These are phyloP conservation scores for Polyrhizophydium stewartii DNA, from an alignment of 371 early-diverging fungal genomes.

Conservation along the genomic window DNA sequence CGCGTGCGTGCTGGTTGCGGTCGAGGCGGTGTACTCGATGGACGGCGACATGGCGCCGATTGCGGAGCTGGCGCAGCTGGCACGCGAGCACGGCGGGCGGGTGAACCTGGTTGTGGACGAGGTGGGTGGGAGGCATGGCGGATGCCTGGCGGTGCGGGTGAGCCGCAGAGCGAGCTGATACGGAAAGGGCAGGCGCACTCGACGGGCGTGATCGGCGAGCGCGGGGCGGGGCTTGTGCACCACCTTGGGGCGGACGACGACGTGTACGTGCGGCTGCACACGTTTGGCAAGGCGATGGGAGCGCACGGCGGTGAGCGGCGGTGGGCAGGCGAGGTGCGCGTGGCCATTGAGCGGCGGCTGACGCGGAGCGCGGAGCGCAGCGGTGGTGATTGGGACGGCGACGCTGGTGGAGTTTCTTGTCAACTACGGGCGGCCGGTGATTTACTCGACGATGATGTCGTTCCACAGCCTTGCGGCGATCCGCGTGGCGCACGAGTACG, in stretches of 20 bases:
- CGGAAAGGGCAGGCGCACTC: constrained; percentile 64
- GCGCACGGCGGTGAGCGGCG: constrained; percentile 66
- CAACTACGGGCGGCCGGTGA: constrained; percentile 78
- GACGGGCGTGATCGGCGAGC: constrained; percentile 68
- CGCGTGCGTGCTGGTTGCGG: constrained; percentile 57
- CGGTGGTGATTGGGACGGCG: constrained; percentile 63
- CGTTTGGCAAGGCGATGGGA: constrained; percentile 81
- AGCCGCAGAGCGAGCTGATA: neutral
- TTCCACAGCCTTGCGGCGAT: constrained; percentile 35
- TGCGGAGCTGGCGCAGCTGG: constrained; percentile 49
- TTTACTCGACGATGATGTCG: constrained; percentile 78
- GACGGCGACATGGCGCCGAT: constrained; percentile 79
- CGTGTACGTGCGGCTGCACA: constrained; percentile 73
- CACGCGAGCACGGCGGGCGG: constrained; percentile 44
- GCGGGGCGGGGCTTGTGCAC: constrained; percentile 66
- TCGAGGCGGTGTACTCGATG: constrained; percentile 81
- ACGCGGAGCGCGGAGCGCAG: constrained; percentile 25
- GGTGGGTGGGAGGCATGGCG: constrained; percentile 24
- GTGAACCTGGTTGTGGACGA: constrained; percentile 63
- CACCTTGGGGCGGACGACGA: constrained; percentile 57
- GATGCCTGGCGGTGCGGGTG: neutral
- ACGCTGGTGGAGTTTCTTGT: constrained; percentile 62
- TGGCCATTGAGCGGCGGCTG: neutral
- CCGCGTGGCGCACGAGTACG: constrained; percentile 21
- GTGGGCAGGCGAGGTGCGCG: neutral